phyloP scores from a whole-genome alignment of 148 eudicot genomes.

The Nyssa sinensis region DNA sequence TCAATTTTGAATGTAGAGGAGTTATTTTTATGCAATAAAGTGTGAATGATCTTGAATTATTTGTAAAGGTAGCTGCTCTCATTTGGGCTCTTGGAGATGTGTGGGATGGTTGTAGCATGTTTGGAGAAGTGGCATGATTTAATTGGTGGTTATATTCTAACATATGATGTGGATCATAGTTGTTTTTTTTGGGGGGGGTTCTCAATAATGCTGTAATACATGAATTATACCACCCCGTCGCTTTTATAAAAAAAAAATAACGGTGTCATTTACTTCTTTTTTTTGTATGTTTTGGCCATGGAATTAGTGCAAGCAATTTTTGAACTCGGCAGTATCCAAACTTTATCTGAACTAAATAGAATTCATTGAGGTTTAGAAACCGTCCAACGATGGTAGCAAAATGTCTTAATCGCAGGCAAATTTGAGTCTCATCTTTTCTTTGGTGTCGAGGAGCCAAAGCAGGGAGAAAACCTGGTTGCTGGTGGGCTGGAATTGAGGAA shows the following conservation, averaged over 20 bases:
- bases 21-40: background rate
- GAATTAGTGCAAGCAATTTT: too few relatives aligned
- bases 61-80: background rate
- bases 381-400: too few relatives aligned
- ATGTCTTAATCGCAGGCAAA: too few relatives aligned
- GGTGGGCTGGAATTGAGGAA: background rate
- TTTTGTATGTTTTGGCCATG: background rate
- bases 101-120: constrained; percentile 1
- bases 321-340: background rate
- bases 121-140: constrained; percentile 3
- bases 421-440: too few relatives aligned
- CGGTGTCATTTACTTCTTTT: too few relatives aligned
- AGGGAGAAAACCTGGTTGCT: background rate
- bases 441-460: too few relatives aligned
- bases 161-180: background rate
- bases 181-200: too few relatives aligned
- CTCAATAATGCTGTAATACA: background rate
- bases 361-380: too few relatives aligned
- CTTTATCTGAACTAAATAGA: too few relatives aligned
- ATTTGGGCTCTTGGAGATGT: constrained; percentile 2
- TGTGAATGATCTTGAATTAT: constrained; percentile 1
- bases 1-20: background rate
- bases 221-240: too few relatives aligned
- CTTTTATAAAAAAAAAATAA: too few relatives aligned
- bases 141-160: background rate